Percentiles rank a stretch among this genome's conserved stretches.
Evolutionary conservation across 495 filamentous ascomycete species (phyloP).

Genomic region (Neurospora pannonica): DNA sequence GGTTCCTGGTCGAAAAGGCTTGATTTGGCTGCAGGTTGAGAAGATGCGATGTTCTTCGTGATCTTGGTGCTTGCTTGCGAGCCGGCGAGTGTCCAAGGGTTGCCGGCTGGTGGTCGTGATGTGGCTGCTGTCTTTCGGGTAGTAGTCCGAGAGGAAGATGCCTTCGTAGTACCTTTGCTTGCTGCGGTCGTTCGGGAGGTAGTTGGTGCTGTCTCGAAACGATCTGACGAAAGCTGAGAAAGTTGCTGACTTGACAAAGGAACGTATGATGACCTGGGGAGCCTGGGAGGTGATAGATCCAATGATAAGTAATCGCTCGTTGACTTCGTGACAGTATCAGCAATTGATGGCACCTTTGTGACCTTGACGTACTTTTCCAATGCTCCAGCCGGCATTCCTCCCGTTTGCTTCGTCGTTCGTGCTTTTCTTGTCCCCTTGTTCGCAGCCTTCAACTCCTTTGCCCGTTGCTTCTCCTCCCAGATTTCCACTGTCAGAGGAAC

Average conservation of each 20-base stretch:
- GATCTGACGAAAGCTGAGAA: not conserved
- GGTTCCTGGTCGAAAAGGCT: constrained; percentile 15
- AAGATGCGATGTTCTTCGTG: constrained; percentile 11
- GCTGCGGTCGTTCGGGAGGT: not conserved
- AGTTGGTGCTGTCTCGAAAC: not conserved
- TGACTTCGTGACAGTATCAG: not conserved
- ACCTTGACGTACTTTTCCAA: constrained; percentile 31
- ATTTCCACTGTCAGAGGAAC: constrained; percentile 63
- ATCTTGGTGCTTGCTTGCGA: constrained; percentile 27
- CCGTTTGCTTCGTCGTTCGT: constrained; percentile 16
- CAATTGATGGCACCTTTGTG: constrained; percentile 18
- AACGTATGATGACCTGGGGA: not conserved
- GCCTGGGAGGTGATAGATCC: not conserved
- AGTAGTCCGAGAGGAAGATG: not conserved
- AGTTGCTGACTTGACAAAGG: not conserved
- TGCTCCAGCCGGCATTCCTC: constrained; percentile 16
- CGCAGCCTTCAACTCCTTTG: constrained; percentile 26
- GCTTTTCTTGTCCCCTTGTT: constrained; percentile 18
- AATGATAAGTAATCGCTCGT: not conserved
- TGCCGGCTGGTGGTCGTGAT: constrained; percentile 12
- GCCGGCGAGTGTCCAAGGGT: constrained; percentile 36
- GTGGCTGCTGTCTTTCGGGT: constrained; percentile 8
- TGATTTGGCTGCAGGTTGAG: not conserved
- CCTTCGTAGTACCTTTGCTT: not conserved
- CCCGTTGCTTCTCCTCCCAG: constrained; percentile 58